Evolutionary conservation across 2,329 filamentous ascomycete genomes (phyloP), one percentile per base, ranked within the genome.

Genomic region (Sporothrix pallida): DNA sequence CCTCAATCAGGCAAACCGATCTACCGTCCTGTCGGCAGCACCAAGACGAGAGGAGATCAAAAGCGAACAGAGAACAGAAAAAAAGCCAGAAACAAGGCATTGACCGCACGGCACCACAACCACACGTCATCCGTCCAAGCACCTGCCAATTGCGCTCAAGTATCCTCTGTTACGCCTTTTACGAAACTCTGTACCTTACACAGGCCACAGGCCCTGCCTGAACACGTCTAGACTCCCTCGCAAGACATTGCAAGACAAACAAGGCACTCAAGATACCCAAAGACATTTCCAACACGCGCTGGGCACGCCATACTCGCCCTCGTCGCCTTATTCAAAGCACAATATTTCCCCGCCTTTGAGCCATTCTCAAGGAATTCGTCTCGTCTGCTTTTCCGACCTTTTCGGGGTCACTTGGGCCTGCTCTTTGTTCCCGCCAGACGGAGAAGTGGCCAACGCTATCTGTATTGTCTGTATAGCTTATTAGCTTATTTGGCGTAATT

Each of bases 1-100:
- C 31, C 31, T 37, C 31, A 42, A 62, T 3, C 62, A 44, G n/a
- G 42, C 31, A 65, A 65, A 48, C 42, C 20, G 42, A 65, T 65
- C 42, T 46, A 48, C 62, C 62, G 62, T 48, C 42, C 20, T 65
- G 42, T 65, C 62, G 42, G 65, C 46, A 54, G 65, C 65, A 69
- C 65, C 65, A 50, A 52, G 48, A 69, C 62, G 42, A 67, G 42
- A 48, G 37, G 1, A 62, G 31, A 62, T 9, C 7, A n/a, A n/a
- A 52, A 52, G 31, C 5, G 31, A 52, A 15, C 13, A 52, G 50
- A 52, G n/a, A 52, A n/a, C 4, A n/a, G 50, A 52, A 6, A 62
- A 56, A n/a, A 42, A 5, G 31, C 31, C 26, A 62, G 58, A 62
- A 37, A 26, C 60, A 44, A 37, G 60, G 37, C 60, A 63, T 63